These are phyloP conservation scores for Neurospora cerealis DNA, from an alignment of 495 filamentous ascomycete genomes.

Conservation along the genomic window DNA sequence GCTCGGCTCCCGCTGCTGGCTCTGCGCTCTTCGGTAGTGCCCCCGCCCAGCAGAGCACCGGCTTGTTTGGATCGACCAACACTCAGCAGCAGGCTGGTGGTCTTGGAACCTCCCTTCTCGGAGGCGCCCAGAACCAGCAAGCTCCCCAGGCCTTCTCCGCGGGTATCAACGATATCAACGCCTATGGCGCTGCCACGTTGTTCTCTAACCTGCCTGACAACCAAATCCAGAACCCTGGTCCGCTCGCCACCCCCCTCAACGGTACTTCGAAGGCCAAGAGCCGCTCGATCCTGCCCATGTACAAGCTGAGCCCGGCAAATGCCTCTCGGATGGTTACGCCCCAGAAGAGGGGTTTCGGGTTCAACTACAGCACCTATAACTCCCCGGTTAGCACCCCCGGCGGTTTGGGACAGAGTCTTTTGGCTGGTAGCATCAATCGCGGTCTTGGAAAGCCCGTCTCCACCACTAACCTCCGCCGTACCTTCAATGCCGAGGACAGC, in stretches of 20 bases:
- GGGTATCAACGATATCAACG: slow-evolving; percentile 64
- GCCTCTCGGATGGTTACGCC: slow-evolving; percentile 72
- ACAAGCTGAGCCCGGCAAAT: slow-evolving; percentile 76
- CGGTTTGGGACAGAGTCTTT: slow-evolving; percentile 52
- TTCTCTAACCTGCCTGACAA: slow-evolving; percentile 61
- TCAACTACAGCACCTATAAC: slow-evolving; percentile 81
- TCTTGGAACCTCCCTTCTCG: slow-evolving; percentile 29
- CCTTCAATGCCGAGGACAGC: slow-evolving; percentile 55
- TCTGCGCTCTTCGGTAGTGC: slow-evolving; percentile 40
- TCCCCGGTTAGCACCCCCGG: slow-evolving; percentile 67
- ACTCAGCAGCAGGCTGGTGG: slow-evolving; percentile 35
- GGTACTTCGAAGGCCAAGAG: slow-evolving; percentile 59
- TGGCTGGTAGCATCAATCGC: slow-evolving; percentile 50
- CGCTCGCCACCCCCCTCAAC: slow-evolving; percentile 78
- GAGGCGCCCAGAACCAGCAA: slow-evolving; percentile 32
- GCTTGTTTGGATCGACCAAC: slow-evolving; percentile 29
- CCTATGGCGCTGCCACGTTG: slow-evolving; percentile 75
- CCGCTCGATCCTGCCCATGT: slow-evolving; percentile 69
- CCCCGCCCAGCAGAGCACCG: slow-evolving; percentile 27
- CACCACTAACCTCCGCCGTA: slow-evolving; percentile 52
- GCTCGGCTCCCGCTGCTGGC: slow-evolving; percentile 24
- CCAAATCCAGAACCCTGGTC: slow-evolving; percentile 58
- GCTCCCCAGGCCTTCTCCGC: slow-evolving; percentile 58
- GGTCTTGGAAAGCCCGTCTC: slow-evolving; percentile 53
- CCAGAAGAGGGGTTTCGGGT: slow-evolving; percentile 72